Percentiles rank a stretch among this genome's conserved stretches.
Conservation (phyloP, 2,329 filamentous ascomycete species). For the Aspergillus spinulosporus region DNA sequence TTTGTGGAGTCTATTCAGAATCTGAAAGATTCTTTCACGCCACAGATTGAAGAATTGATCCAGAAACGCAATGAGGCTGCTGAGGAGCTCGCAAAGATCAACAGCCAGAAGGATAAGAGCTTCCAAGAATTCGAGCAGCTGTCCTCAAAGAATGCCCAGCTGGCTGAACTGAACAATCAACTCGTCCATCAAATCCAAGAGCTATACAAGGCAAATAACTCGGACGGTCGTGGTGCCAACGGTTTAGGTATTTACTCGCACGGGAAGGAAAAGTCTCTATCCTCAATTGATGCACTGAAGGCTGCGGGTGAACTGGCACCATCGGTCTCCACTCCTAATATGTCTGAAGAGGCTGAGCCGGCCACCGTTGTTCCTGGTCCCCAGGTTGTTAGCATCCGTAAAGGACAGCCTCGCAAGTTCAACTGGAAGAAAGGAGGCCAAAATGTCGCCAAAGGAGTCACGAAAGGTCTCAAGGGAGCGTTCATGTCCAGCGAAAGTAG, state of each 20-base stretch:
- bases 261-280: constrained; percentile 52
- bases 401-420: constrained; percentile 92
- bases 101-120: constrained; percentile 85
- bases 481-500: constrained; percentile 69
- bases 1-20: constrained; percentile 63
- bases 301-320: constrained; percentile 54
- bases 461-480: constrained; percentile 89
- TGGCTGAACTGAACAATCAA: constrained; percentile 93
- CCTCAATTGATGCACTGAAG: constrained; percentile 48
- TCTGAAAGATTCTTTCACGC: constrained; percentile 76
- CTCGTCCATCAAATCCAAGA: constrained; percentile 92
- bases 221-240: constrained; percentile 44
- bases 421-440: constrained; percentile 98
- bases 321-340: constrained; percentile 56
- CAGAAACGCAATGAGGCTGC: constrained; percentile 80
- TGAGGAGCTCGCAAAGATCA: constrained; percentile 79
- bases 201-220: constrained; percentile 76
- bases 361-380: constrained; percentile 67
- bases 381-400: constrained; percentile 93
- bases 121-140: constrained; percentile 95
- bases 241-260: constrained; percentile 65
- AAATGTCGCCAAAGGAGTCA: constrained; percentile 88
- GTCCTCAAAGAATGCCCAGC: constrained; percentile 88
- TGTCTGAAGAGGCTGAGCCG: constrained; percentile 66
- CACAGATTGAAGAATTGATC: constrained; percentile 82